Evolutionary conservation across 352 stramenopile genomes (phyloP), one percentile per base, ranked within the genome.

Genomic region (Globisporangium ultimum): DNA sequence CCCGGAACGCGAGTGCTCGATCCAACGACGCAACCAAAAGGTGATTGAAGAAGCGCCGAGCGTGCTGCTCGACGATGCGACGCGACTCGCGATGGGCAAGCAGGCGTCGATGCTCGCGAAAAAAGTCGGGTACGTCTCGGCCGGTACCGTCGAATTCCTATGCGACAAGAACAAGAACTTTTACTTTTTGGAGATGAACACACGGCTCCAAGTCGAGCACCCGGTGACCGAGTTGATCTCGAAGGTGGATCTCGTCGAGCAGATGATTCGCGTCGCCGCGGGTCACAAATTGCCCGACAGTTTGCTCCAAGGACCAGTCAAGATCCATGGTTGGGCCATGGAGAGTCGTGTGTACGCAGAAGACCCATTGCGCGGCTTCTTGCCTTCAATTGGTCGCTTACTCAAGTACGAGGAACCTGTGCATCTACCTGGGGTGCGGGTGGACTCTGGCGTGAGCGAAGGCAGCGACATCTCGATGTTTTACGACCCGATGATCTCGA

Each of bases 181-280:
- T 68, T 98, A 98, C 67, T 99, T 99, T 63, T 72, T 99, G 15
- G 97, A 99, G 78, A 99, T 99, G 96, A 99, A 98, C 75, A 98
- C 97, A 24, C 81, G 91, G 28, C 69, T 97, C 20, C 87, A 93
- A 63, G 84, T 98, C 9, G 97, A 99, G 58, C 97, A 99, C 78
- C 96, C 96, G 1, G 87, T 99, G 12, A 98, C 96, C 1, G 97
- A 99, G 76, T 76, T 94, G 46, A 95, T 99, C 22, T 91, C 88
- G 36, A 76, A 87, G 6, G 76, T 97, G 40, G 96, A 99, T 69
- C 74, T 99, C 10, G 96, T 99, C 24, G 89, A 98, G 67, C 91
- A 97, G 42, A 98, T 98, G 96, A 82, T 98, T 20, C 89, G 88
- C 47, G 89, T 98, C 14, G 96, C 95, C 4, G 92, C 95, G 14